Evolutionary conservation across 805 yeast genomes (phyloP).

Genomic region (Starmerella kuoi): DNA sequence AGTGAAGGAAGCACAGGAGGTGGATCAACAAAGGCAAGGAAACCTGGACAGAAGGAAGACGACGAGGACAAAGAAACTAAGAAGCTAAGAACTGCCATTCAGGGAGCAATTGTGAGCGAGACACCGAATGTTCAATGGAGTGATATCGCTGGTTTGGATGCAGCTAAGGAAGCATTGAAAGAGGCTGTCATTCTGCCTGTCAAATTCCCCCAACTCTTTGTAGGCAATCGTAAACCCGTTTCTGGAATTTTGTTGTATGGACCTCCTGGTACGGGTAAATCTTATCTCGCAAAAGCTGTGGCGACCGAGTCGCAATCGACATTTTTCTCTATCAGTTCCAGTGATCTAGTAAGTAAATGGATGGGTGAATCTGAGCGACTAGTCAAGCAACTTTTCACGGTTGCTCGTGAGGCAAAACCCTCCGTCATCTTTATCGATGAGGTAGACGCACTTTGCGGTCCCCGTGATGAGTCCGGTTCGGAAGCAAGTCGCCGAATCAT

Average conservation of each 20-base stretch:
- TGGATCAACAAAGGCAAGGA: constrained; percentile 41
- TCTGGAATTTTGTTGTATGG: constrained; percentile 81
- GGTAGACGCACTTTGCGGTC: constrained; percentile 95
- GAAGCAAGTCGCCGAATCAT: constrained; percentile 94
- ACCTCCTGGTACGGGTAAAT: constrained; percentile 97
- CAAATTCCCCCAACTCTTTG: constrained; percentile 87
- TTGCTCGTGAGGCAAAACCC: constrained; percentile 95
- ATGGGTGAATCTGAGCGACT: constrained; percentile 98
- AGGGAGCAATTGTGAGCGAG: constrained; percentile 83
- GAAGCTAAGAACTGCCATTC: constrained; percentile 77
- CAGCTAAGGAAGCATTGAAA: constrained; percentile 89
- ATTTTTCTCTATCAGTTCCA: constrained; percentile 89
- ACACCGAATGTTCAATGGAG: constrained; percentile 89
- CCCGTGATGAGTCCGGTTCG: constrained; percentile 94
- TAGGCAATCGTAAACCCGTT: constrained; percentile 87
- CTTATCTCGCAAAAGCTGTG: constrained; percentile 92
- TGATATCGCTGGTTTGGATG: constrained; percentile 91
- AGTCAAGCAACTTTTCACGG: constrained; percentile 83
- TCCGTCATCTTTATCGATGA: constrained; percentile 94
- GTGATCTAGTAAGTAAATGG: constrained; percentile 95
- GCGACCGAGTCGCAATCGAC: constrained; percentile 98
- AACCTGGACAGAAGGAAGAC: constrained; percentile 36
- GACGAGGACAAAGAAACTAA: constrained; percentile 74
- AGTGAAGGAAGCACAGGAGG: constrained; percentile 37
- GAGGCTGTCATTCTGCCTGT: constrained; percentile 97